These are phyloP conservation scores for Pogostemon cablin DNA, from an alignment of 257 asterid species.

Conservation along the genomic window DNA sequence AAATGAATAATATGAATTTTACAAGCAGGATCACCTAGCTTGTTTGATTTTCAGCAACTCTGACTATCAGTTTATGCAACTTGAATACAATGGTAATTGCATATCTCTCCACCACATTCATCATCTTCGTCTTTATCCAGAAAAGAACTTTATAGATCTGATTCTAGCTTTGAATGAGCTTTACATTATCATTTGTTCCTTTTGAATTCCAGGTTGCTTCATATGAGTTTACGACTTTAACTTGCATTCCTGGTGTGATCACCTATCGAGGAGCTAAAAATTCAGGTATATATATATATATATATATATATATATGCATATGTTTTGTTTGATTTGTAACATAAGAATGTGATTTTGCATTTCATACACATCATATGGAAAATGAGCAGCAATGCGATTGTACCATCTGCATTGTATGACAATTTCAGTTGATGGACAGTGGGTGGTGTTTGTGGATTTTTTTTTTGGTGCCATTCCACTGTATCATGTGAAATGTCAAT, in stretches of 20 bases:
- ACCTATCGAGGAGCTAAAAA: constrained; percentile 94
- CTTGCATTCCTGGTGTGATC: constrained; percentile 99
- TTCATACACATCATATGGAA: not conserved
- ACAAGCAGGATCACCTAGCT: constrained; percentile 5
- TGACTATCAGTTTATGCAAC: not conserved
- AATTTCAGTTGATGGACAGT: not conserved
- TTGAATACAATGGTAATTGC: not conserved
- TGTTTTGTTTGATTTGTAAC: not conserved
- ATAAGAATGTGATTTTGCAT: constrained; percentile 5
- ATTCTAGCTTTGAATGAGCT: constrained; percentile 22
- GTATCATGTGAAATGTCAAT: not conserved
- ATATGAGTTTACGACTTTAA: constrained; percentile 92
- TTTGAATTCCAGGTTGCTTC: constrained; percentile 86
- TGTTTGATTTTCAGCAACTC: constrained; percentile 1
- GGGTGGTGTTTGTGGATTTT: not conserved
- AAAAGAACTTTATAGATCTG: not conserved
- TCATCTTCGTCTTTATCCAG: not conserved
- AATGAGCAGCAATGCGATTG: not conserved
- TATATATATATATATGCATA: not conserved
- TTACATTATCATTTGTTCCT: constrained; percentile 12
- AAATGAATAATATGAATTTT: not conserved
- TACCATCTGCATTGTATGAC: not conserved
- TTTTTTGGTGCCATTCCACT: not conserved
- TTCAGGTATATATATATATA: constrained; percentile 61
- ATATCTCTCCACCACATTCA: not conserved